These are phyloP conservation scores for Metschnikowia corniflorae DNA, from an alignment of 805 yeast species.

Conservation along the genomic window DNA sequence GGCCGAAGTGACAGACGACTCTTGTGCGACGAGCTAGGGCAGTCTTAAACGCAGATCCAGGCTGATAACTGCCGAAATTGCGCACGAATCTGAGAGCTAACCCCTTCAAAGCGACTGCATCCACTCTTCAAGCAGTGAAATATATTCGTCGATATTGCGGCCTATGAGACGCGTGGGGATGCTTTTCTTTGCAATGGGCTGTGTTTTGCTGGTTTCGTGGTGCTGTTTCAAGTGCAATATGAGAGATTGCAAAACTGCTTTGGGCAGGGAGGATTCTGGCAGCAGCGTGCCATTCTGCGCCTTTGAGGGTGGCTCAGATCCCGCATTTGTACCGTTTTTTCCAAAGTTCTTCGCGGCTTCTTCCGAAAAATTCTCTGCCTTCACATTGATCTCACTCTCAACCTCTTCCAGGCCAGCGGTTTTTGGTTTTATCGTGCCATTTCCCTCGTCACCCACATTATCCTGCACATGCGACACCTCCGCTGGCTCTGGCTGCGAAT, in stretches of 20 bases:
- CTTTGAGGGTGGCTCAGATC: background rate
- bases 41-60: no score
- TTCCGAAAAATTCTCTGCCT: background rate
- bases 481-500: no score
- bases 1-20: no score
- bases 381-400: background rate
- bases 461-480: background rate
- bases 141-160: constrained; percentile 22
- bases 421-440: background rate
- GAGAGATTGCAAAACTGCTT: constrained; percentile 14
- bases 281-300: background rate
- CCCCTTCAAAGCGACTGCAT: background rate
- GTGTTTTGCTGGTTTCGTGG: constrained; percentile 30
- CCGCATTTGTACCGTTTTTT: background rate
- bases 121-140: constrained; percentile 14
- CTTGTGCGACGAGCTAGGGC: no score
- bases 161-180: constrained; percentile 34
- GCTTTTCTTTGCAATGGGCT: constrained; percentile 28
- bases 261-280: background rate
- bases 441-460: background rate
- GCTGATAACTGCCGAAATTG: no score
- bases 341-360: background rate
- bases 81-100: no score
- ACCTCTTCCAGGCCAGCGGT: background rate
- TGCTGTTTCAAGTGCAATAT: constrained; percentile 29